Conservation (phyloP, 768 basidiomycete genomes). For the Sutorius australiensis region DNA sequence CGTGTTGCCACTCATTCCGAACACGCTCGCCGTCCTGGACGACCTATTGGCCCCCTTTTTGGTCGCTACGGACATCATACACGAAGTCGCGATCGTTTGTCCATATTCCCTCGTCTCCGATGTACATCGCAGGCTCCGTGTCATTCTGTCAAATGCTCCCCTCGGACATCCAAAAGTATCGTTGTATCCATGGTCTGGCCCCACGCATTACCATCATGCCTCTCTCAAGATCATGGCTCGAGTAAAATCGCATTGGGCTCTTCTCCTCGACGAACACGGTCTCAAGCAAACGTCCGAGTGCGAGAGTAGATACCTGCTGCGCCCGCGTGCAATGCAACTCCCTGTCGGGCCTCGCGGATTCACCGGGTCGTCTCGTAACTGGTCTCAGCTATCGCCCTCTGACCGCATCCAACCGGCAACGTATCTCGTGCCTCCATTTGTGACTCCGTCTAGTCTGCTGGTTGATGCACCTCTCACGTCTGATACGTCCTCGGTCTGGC, state of each 20-base stretch:
- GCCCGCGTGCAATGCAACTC: conserved; percentile 34
- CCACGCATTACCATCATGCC: conserved; percentile 22
- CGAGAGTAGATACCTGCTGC: conserved; percentile 39
- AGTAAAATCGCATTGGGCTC: conserved; percentile 45
- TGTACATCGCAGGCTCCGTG: conserved; percentile 36
- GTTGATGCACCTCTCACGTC: conserved; percentile 15
- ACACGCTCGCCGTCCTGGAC: conserved; percentile 34
- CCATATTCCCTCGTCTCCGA: conserved; percentile 35
- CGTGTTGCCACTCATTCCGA: conserved; percentile 43
- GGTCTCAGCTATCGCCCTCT: conserved; percentile 33
- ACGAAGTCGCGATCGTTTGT: conserved; percentile 47
- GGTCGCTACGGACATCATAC: conserved; percentile 31
- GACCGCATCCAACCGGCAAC: conserved; percentile 36
- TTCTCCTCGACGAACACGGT: conserved; percentile 50
- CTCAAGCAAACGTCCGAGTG: conserved; percentile 33
- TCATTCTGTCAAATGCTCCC: conserved; percentile 27
- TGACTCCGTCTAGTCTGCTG: conserved; percentile 36
- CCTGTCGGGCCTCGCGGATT: conserved; percentile 44
- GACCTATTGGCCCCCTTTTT: conserved; percentile 39
- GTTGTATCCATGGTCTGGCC: conserved; percentile 31
- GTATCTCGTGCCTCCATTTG: conserved; percentile 61
- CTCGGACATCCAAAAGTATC: conserved; percentile 41
- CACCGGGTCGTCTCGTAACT: conserved; percentile 19
- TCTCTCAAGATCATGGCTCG: conserved; percentile 37
- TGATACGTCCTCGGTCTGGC: conserved; percentile 23